Conservation (phyloP, 495 filamentous ascomycete species). For the Lichina pygmaea region DNA sequence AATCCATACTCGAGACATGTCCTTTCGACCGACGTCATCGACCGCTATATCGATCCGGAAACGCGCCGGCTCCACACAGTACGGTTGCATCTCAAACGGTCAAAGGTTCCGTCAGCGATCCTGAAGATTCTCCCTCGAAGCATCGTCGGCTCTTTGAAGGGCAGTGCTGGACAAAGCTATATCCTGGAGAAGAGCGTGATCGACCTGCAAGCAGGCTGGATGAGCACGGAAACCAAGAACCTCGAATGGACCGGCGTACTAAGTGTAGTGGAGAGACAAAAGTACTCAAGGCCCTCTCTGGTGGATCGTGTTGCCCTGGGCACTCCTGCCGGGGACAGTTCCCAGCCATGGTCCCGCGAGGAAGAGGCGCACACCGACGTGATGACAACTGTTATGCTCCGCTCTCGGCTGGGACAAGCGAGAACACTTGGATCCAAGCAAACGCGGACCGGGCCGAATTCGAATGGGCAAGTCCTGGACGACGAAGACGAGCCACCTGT, state of each 20-base stretch:
- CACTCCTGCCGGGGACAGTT: not conserved
- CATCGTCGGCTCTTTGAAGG: conserved; percentile 32
- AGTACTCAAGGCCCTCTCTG: conserved; percentile 26
- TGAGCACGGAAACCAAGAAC: conserved; percentile 17
- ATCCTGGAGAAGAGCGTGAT: conserved; percentile 82
- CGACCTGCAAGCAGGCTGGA: conserved; percentile 67
- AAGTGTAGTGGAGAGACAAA: conserved; percentile 72
- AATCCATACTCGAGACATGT: conserved; percentile 94
- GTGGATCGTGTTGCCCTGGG: conserved; percentile 4
- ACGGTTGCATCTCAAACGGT: conserved; percentile 81
- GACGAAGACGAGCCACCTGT: conserved; percentile 23
- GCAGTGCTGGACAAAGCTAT: conserved; percentile 50
- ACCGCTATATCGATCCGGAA: conserved; percentile 48
- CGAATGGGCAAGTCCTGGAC: conserved; percentile 6
- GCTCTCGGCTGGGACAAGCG: conserved; percentile 52
- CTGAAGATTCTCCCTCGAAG: conserved; percentile 60
- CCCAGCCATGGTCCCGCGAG: not conserved
- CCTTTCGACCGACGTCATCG: conserved; percentile 84
- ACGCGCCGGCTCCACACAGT: conserved; percentile 68
- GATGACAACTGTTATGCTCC: conserved; percentile 59
- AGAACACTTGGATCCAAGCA: conserved; percentile 28
- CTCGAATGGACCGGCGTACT: conserved; percentile 24
- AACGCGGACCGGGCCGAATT: conserved; percentile 8
- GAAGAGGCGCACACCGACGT: conserved; percentile 48
- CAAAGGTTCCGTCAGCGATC: conserved; percentile 59